Base-by-base conservation (phyloP, 768 basidiomycete genomes). In the Gautieria morchelliformis region DNA sequence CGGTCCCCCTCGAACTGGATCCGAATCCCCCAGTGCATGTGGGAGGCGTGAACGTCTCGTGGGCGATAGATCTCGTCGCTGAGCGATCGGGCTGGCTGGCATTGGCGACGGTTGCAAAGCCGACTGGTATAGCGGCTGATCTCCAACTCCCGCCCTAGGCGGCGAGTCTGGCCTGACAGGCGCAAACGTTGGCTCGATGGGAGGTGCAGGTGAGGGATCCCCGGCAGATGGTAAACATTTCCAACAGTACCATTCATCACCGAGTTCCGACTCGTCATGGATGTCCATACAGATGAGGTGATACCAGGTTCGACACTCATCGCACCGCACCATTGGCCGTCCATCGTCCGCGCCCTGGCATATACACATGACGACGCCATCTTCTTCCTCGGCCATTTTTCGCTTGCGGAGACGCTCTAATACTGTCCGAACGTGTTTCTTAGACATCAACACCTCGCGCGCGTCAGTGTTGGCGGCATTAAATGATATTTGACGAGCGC, bases 221-320 rank as follows among this genome's bases (percentile, higher is more conserved):
- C 79, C 65, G 17, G 22, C 53, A 6, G 37, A 35, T 3, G 46
- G 46, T 2, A 50, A 19, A 63, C 89, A 82, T 58, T 74, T 71
- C 52, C 72, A 67, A 68, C 88, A 86, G 68, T 78, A 92, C 89
- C 89, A 93, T 64, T 88, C 87, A 50, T 70, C 78, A 7, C 87
- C 89, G 15, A 91, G 73, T 52, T 89, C 82, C 11, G 76, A 69
- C 35, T 81, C 76, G 62, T 74, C 76, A 52, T 70, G 71, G 62
- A 92, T 85, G 52, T 87, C 89, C 39, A 92, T 83, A 68, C 89
- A 93, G 45, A 80, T 71, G 33, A 89, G 75, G 69, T 93, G 89
- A 65, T 86, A 91, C 89, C 89, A 93, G 15, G 75, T 83, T 65
- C 80, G 74, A 67, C 89, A 93, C 4, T 76, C 75, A 63, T 92